phyloP scores from a whole-genome alignment of 2,329 filamentous ascomycete species.

The Helicocarpus griseus region DNA sequence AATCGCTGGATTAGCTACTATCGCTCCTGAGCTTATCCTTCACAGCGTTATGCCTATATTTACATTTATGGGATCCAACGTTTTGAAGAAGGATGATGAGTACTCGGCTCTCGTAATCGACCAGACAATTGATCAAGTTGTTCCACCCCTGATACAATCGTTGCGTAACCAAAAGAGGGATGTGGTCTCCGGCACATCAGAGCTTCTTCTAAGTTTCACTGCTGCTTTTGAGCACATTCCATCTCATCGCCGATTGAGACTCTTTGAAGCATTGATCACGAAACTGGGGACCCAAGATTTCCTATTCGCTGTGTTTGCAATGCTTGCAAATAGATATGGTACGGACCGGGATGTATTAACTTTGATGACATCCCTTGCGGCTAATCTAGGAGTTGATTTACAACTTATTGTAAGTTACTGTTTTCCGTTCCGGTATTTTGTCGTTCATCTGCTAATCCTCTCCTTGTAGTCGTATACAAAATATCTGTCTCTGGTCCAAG shows the following conservation, averaged over 20 bases:
- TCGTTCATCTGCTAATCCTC: slow-evolving; percentile 10
- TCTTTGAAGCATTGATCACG: slow-evolving; percentile 77
- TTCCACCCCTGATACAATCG: slow-evolving; percentile 81
- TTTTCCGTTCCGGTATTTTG: neutral
- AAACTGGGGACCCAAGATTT: slow-evolving; percentile 82
- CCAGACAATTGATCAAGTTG: slow-evolving; percentile 84
- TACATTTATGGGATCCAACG: slow-evolving; percentile 90
- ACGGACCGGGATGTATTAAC: slow-evolving; percentile 61
- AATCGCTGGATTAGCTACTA: slow-evolving; percentile 75
- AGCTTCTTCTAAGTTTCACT: slow-evolving; percentile 89
- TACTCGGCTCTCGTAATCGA: slow-evolving; percentile 95
- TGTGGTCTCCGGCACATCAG: slow-evolving; percentile 70
- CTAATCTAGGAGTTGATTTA: slow-evolving; percentile 61
- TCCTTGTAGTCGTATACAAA: slow-evolving; percentile 57
- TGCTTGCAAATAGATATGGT: slow-evolving; percentile 84
- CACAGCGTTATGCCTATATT: slow-evolving; percentile 99
- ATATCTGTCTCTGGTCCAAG: slow-evolving; percentile 63
- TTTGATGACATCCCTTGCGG: slow-evolving; percentile 68
- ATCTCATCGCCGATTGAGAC: slow-evolving; percentile 65
- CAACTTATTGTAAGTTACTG: slow-evolving; percentile 50
- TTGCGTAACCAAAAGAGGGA: slow-evolving; percentile 69
- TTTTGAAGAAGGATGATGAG: slow-evolving; percentile 86
- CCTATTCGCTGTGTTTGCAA: slow-evolving; percentile 74
- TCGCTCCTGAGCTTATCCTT: slow-evolving; percentile 81
- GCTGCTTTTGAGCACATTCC: slow-evolving; percentile 96